phyloP scores from a whole-genome alignment of 192 early-diverging fungal genomes.

The Pilobolus umbonatus region DNA sequence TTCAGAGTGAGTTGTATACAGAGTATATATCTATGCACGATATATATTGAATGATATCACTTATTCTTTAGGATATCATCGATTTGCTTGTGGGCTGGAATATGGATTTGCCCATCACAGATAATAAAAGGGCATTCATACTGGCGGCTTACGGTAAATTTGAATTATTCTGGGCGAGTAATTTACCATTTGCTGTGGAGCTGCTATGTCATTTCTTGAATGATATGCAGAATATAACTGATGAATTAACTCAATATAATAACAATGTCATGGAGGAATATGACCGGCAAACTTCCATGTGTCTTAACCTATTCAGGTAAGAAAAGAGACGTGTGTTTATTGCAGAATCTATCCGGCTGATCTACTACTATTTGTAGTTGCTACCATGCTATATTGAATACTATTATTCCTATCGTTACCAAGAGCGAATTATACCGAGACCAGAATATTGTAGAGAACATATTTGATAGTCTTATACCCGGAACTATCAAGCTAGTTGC shows the following conservation, averaged over 20 bases:
- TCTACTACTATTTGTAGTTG: slow-evolving; percentile 19
- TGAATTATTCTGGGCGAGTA: slow-evolving; percentile 40
- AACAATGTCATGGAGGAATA: background rate
- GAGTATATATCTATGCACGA: background rate
- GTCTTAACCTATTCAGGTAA: slow-evolving; percentile 21
- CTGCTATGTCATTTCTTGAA: slow-evolving; percentile 45
- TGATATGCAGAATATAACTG: slow-evolving; percentile 41
- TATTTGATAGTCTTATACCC: slow-evolving; percentile 25
- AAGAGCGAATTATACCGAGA: background rate
- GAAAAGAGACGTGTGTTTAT: no score
- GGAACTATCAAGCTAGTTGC: slow-evolving; percentile 33
- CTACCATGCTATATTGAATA: slow-evolving; percentile 23
- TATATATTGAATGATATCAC: no score
- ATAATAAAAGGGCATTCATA: slow-evolving; percentile 21
- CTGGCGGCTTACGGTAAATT: slow-evolving; percentile 42
- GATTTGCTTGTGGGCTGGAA: slow-evolving; percentile 70
- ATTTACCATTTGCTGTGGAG: slow-evolving; percentile 45
- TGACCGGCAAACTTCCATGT: background rate
- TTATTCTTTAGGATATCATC: slow-evolving; percentile 42
- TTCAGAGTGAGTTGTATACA: slow-evolving; percentile 14
- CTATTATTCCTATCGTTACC: slow-evolving; percentile 15
- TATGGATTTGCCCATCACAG: slow-evolving; percentile 47
- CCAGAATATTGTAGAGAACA: background rate
- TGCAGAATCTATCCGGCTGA: no score
- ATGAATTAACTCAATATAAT: background rate